A percentile compares a stretch with the other conserved stretches of the same genome.
These are phyloP conservation scores for Zoysia japonica DNA, from an alignment of 176 grass and related monocot genomes.

Conservation along the genomic window DNA sequence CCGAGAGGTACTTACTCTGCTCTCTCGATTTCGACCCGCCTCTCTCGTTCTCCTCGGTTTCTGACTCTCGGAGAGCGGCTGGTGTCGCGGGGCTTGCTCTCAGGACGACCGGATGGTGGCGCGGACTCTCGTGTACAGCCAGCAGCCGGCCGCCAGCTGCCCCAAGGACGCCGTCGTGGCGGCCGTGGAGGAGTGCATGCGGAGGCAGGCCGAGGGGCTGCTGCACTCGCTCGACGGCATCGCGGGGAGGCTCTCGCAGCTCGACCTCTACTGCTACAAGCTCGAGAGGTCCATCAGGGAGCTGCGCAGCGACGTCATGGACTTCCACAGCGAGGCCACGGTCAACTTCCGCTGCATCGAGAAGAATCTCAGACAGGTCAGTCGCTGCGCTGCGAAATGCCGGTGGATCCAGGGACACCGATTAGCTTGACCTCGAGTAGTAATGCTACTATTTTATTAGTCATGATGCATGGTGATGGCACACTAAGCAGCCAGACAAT, in stretches of 20 bases:
- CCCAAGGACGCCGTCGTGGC: slow-evolving; percentile 64
- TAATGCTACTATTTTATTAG: background rate
- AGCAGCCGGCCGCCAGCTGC: slow-evolving; percentile 31
- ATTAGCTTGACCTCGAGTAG: background rate
- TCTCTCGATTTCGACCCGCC: background rate
- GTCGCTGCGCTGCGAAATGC: background rate
- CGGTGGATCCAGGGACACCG: background rate
- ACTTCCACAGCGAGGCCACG: slow-evolving; percentile 67
- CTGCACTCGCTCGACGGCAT: slow-evolving; percentile 84
- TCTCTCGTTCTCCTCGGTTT: too few relatives aligned
- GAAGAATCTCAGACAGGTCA: slow-evolving; percentile 84
- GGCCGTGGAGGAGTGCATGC: slow-evolving; percentile 91
- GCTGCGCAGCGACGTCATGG: slow-evolving; percentile 78
- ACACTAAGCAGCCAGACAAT: background rate
- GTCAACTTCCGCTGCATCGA: slow-evolving; percentile 79
- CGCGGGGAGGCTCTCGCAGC: slow-evolving; percentile 74
- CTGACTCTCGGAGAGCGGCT: too few relatives aligned
- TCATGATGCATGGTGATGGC: background rate
- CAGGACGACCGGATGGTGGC: slow-evolving; percentile 56
- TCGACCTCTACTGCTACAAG: slow-evolving; percentile 92
- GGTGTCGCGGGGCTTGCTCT: slow-evolving; percentile 44
- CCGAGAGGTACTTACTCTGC: slow-evolving; percentile 39
- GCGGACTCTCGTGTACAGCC: slow-evolving; percentile 65
- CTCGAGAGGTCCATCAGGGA: slow-evolving; percentile 86
- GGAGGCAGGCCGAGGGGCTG: slow-evolving; percentile 81